Evolutionary conservation across 208 protist genomes (phyloP), one percentile per base, ranked within the genome.

Genomic region (Phytomonas francai): DNA sequence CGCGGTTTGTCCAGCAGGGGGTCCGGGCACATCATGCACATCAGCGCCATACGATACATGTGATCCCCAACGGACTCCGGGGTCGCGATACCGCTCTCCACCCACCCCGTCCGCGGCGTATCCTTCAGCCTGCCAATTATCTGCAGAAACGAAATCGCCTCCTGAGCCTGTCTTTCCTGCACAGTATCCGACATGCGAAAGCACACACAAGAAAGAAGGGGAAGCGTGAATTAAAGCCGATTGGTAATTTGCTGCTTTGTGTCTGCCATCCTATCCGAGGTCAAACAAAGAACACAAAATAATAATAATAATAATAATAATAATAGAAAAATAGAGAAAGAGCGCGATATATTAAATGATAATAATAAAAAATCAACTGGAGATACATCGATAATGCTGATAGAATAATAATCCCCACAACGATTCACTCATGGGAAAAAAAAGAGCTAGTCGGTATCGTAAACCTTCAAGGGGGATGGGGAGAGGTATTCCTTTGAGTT

Each of bases 21-120:
- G 73, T 94, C 88, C 32, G 87, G 87, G 67, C 85, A 95, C 83
- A 97, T 89, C 91, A 97, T 95, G 68, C 83, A 93, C 79, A 96
- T 84, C 19, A 97, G 78, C 3, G 84, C 84, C 80, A 91, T 93
- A 68, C 93, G 85, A 75, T 96, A 96, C 93, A 97, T 97, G 82
- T 97, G 93, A 66, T 92, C 88, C 19, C 87, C 89, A 39, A 97
- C 73, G 7, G 89, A 93, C 78, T 97, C 91, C 3, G 86, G 82
- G 0, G 63, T 72, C 16, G 16, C 16, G 31, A 42, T 72, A n/a
- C 68, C 78, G 45, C 86, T 72, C 54, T 96, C 89, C 27, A 96
- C 87, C 91, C 93, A 97, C 28, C 93, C 93, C 19, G 81, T 93
- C n/a, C 93, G 89, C 4, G 80, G 67, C 0, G 83, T 92, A 63